Evolutionary conservation across 805 yeast genomes (phyloP).

Genomic region (Naumovozyma baii): DNA sequence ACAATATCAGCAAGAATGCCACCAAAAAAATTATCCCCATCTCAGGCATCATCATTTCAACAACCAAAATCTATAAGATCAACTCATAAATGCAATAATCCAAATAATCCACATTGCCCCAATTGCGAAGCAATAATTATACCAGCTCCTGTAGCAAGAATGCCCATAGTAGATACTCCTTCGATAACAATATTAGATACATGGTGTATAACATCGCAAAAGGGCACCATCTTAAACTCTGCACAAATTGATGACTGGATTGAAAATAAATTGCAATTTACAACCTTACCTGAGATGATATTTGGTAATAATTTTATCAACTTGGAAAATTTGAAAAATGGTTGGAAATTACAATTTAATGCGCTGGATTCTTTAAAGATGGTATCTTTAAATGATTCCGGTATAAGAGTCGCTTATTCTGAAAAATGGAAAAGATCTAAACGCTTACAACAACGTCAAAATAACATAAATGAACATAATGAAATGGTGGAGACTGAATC

Average conservation of each 20-base stretch:
- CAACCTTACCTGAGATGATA: slow-evolving; percentile 92
- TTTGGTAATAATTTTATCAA: slow-evolving; percentile 74
- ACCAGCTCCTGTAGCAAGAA: slow-evolving; percentile 63
- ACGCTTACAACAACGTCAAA: no score
- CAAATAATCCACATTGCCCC: slow-evolving; percentile 40
- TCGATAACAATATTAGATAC: slow-evolving; percentile 51
- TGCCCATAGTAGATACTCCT: slow-evolving; percentile 57
- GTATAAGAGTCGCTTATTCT: slow-evolving; percentile 74
- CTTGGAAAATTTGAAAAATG: slow-evolving; percentile 34
- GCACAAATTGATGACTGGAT: slow-evolving; percentile 64
- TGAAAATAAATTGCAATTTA: slow-evolving; percentile 41
- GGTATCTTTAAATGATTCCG: slow-evolving; percentile 43
- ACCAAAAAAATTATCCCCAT: background rate
- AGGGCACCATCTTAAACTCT: slow-evolving; percentile 69
- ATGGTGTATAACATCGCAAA: slow-evolving; percentile 67
- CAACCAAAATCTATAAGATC: slow-evolving; percentile 1
- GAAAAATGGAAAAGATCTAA: slow-evolving; percentile 66
- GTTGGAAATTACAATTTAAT: slow-evolving; percentile 52
- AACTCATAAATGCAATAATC: slow-evolving; percentile 25
- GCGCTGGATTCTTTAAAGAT: slow-evolving; percentile 58
- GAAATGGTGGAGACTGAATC: slow-evolving; percentile 30
- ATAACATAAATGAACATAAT: slow-evolving; percentile 28
- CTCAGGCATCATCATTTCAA: slow-evolving; percentile 1
- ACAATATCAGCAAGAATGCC: slow-evolving; percentile 30
- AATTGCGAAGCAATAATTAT: slow-evolving; percentile 66